Base-by-base conservation (phyloP, 2,329 filamentous ascomycete genomes). In the Aspergillus neoniger region DNA sequence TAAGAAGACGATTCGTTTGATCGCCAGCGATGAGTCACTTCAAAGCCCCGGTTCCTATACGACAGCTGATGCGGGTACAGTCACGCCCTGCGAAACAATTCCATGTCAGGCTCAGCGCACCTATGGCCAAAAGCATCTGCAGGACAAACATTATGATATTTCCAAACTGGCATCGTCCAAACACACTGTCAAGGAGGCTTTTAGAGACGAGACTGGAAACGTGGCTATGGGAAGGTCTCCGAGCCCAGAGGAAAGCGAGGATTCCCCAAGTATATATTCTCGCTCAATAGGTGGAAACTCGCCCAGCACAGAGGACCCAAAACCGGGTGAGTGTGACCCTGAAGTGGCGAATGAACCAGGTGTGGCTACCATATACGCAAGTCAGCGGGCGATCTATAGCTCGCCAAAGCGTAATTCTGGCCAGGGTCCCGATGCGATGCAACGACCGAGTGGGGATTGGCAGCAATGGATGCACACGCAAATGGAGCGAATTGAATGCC, bases 211-310 rank as follows among this genome's bases (percentile, higher is more conserved):
- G n/a, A 63, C 53, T 41, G 60, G 57, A 0, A 70, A 66, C 51
- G 62, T 70, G n/a, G 28, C 66, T 14, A 28, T 60, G 41, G 12
- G 10, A 5, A 43, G 14, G 32, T 6, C 39, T 30, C 43, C 30
- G n/a, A 44, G 30, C 25, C n/a, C 58, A 12, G 59, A 62, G 21
- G 19, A 38, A 12, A 62, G 51, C 19, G 66, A 63, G 59, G 65
- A 65, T 58, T 77, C 77, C 38, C 75, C 77, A 5, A 81, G 79
- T 58, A 60, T 79, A 8, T 81, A 81, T 67, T 81, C 79, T 15
- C 72, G 76, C 57, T 74, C 75, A 9, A 76, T 74, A 10, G 72
- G 74, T 58, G 77, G 73, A 30, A 66, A 70, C 28, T 71, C 74
- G 4, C 68, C 70, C 7, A 59, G 58, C 1, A 61, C 62, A 10